A percentile compares a stretch with the other conserved stretches of the same genome.
Evolutionary conservation across 805 yeast species (phyloP).

Genomic region (Ogataea methanolica): DNA sequence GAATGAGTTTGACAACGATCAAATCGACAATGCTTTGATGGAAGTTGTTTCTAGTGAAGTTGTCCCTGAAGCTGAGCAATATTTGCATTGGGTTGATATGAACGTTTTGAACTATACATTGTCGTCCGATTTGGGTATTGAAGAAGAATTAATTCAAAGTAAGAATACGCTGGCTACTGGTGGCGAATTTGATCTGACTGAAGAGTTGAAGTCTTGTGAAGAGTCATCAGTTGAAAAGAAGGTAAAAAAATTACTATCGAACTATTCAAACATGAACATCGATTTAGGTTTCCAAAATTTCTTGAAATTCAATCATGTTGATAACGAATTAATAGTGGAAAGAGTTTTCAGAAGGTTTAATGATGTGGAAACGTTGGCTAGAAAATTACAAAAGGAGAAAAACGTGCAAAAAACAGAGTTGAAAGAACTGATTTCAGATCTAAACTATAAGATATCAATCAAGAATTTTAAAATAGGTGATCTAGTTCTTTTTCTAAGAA

Average conservation of each 20-base stretch:
- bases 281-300: constrained; percentile 34
- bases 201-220: constrained; percentile 10
- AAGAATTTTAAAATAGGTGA: constrained; percentile 68
- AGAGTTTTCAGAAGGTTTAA: constrained; percentile 67
- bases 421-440: constrained; percentile 30
- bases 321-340: constrained; percentile 23
- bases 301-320: constrained; percentile 19
- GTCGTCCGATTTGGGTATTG: constrained; percentile 23
- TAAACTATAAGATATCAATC: constrained; percentile 57
- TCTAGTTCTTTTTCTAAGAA: constrained; percentile 80
- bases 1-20: constrained; percentile 20
- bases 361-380: constrained; percentile 88
- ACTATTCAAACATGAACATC: constrained; percentile 14
- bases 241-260: constrained; percentile 10
- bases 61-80: constrained; percentile 32
- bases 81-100: constrained; percentile 46
- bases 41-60: constrained; percentile 35
- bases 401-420: constrained; percentile 46
- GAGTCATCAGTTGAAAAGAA: constrained; percentile 22
- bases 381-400: constrained; percentile 74
- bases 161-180: constrained; percentile 5
- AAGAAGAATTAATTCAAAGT: constrained; percentile 11
- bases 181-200: constrained; percentile 7
- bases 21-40: constrained; percentile 31
- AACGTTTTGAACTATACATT: constrained; percentile 25